These are phyloP conservation scores for Epichloe gansuensis DNA, from an alignment of 2,329 filamentous ascomycete species.

Conservation along the genomic window DNA sequence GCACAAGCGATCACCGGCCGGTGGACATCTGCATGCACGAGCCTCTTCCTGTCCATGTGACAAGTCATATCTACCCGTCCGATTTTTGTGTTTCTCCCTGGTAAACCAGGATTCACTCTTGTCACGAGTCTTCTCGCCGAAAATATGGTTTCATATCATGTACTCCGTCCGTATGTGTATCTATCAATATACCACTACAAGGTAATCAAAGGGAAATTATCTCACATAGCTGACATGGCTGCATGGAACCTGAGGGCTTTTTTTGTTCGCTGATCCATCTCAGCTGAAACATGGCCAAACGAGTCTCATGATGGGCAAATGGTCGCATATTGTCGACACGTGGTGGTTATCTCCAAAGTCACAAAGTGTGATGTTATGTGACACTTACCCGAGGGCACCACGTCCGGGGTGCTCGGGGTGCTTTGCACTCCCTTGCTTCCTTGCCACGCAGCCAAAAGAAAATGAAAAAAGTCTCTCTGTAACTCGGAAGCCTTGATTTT, in stretches of 20 bases:
- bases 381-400: not conserved
- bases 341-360: not conserved
- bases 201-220: not conserved
- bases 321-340: not conserved
- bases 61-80: slow-evolving; percentile 1
- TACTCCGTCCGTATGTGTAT: not conserved
- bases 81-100: not conserved
- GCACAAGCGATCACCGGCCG: slow-evolving; percentile 14
- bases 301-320: not conserved
- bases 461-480: not conserved
- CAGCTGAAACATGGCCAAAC: not conserved
- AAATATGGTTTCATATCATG: not conserved
- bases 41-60: slow-evolving; percentile 5
- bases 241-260: not conserved
- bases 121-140: not conserved
- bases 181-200: not conserved
- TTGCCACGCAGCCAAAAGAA: not conserved
- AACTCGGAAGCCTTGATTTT: not conserved
- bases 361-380: not conserved
- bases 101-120: not conserved
- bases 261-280: not conserved
- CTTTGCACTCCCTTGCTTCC: not conserved
- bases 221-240: not conserved
- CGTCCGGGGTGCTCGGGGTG: not conserved
- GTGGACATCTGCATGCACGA: slow-evolving; percentile 11